These are phyloP conservation scores for Handroanthus guayacan DNA, from an alignment of 257 asterid species.

Conservation along the genomic window DNA sequence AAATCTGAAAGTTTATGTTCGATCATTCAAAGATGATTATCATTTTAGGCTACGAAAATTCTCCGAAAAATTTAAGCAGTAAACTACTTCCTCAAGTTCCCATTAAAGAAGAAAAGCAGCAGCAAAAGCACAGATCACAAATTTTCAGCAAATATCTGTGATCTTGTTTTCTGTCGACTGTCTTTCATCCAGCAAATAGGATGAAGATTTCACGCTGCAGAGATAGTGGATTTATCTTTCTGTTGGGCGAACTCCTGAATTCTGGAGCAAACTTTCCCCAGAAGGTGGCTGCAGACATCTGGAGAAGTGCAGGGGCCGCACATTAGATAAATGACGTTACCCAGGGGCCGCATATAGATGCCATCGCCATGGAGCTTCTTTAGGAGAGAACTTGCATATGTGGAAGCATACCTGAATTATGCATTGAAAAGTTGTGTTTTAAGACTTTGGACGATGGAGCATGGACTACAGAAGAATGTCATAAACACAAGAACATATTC, in stretches of 20 bases:
- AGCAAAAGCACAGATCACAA: too few relatives aligned
- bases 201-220: constrained; percentile 9
- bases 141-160: background rate
- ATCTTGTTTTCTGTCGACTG: background rate
- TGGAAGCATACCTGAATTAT: constrained; percentile 80
- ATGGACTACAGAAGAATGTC: background rate
- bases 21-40: too few relatives aligned
- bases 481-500: too few relatives aligned
- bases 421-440: constrained; percentile 17
- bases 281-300: constrained; percentile 52
- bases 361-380: constrained; percentile 82
- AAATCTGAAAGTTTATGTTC: too few relatives aligned
- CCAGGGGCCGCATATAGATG: constrained; percentile 88
- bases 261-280: constrained; percentile 61
- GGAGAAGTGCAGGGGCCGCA: constrained; percentile 91
- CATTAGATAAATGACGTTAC: constrained; percentile 87
- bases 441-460: background rate
- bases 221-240: constrained; percentile 28
- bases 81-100: too few relatives aligned
- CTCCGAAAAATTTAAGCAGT: too few relatives aligned
- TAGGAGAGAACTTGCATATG: constrained; percentile 69
- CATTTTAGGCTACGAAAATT: too few relatives aligned
- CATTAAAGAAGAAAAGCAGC: too few relatives aligned
- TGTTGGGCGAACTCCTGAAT: constrained; percentile 65
- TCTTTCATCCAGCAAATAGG: background rate